Conservation (phyloP, 2,329 filamentous ascomycete genomes). For the Aspergillus jensenii region DNA sequence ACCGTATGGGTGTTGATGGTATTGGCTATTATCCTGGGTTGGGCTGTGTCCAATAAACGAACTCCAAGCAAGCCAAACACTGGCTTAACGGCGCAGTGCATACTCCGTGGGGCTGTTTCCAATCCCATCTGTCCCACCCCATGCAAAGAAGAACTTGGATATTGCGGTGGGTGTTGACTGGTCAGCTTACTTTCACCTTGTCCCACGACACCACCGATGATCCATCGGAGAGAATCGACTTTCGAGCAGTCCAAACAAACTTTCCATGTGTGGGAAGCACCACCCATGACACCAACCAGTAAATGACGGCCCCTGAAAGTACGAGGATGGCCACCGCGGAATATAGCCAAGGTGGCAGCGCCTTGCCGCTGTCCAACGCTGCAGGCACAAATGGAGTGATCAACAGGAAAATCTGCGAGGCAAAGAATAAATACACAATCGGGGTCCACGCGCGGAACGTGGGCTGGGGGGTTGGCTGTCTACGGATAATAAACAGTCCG, state of each 20-base stretch:
- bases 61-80: not conserved
- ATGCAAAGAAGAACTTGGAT: not conserved
- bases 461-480: not conserved
- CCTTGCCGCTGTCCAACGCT: not conserved
- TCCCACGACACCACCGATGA: constrained; percentile 3
- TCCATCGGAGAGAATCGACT: constrained; percentile 6
- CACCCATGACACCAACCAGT: constrained; percentile 9
- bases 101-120: not conserved
- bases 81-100: not conserved
- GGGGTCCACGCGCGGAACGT: constrained; percentile 8
- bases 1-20: too few species aligned
- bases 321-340: constrained; percentile 5
- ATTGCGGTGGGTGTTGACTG: not conserved
- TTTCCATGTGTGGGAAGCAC: not conserved
- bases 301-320: not conserved
- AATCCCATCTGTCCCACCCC: not conserved
- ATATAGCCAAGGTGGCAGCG: constrained; percentile 6
- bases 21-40: too few species aligned
- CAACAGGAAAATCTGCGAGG: constrained; percentile 6
- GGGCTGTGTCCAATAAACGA: not conserved
- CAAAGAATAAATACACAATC: constrained; percentile 6
- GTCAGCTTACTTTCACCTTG: constrained; percentile 7
- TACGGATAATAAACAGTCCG: constrained; percentile 26
- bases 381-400: constrained; percentile 9
- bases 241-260: constrained; percentile 7